These are phyloP conservation scores for Paecilomyces dactylethromorphus DNA, from an alignment of 2,329 filamentous ascomycete genomes.

Conservation along the genomic window DNA sequence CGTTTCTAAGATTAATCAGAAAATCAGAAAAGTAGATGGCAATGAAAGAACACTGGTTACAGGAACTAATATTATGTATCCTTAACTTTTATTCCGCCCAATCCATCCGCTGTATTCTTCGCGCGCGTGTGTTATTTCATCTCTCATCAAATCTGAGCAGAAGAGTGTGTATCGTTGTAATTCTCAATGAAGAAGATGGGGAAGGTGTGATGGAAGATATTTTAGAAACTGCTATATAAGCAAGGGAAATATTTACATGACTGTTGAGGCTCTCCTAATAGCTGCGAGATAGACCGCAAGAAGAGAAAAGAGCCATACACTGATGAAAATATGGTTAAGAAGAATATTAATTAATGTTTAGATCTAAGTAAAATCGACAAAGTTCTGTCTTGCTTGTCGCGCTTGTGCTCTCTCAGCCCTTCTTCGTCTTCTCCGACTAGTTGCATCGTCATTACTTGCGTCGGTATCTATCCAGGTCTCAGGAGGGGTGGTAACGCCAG, in stretches of 20 bases:
- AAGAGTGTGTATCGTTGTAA: background rate
- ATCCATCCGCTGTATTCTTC: background rate
- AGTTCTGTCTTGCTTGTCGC: conserved; percentile 38
- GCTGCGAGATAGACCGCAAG: background rate
- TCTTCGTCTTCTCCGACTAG: conserved; percentile 46
- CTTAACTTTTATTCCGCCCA: background rate
- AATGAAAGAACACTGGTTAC: background rate
- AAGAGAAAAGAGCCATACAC: background rate
- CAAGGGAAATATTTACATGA: background rate
- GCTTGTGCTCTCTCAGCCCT: conserved; percentile 48
- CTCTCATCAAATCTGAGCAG: background rate
- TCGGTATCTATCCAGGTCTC: conserved; percentile 43
- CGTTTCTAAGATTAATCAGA: no score
- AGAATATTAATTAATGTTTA: background rate
- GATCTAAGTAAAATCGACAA: conserved; percentile 44
- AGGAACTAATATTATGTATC: background rate
- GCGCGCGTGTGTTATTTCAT: background rate
- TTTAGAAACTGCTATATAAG: background rate
- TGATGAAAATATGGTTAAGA: background rate
- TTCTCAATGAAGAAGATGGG: background rate
- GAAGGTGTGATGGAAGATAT: background rate
- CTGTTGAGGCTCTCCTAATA: background rate
- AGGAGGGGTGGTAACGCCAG: conserved; percentile 36
- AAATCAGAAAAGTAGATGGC: background rate
- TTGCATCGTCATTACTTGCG: conserved; percentile 45